Conservation (phyloP, 2,329 filamentous ascomycete species). For the Coniochaeta sp. region DNA sequence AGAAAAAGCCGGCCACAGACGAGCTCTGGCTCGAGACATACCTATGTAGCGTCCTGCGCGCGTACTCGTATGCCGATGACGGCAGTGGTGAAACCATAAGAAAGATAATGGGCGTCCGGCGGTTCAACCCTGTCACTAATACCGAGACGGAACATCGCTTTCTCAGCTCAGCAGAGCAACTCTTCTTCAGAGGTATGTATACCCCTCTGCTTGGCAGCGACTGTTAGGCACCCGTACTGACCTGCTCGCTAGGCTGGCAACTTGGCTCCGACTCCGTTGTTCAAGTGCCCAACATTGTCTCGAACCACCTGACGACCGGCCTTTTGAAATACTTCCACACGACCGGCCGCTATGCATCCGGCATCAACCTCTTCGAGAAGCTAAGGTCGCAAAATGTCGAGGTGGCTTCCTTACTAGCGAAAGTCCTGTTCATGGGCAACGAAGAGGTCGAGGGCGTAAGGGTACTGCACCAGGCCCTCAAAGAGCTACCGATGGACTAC, state of each 20-base stretch:
- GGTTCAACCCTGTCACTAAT: conserved; percentile 96
- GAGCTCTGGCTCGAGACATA: conserved; percentile 97
- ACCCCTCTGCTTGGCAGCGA: too few species aligned
- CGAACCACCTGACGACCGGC: conserved; percentile 91
- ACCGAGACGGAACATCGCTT: conserved; percentile 98
- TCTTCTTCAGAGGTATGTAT: conserved; percentile 79
- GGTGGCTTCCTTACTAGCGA: conserved; percentile 85
- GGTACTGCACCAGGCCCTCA: conserved; percentile 78
- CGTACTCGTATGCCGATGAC: conserved; percentile 95
- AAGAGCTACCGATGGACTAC: conserved; percentile 95
- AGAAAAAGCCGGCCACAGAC: conserved; percentile 88
- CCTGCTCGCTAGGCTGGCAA: conserved; percentile 84
- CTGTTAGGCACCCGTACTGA: neutral
- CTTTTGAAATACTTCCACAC: conserved; percentile 92
- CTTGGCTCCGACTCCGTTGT: conserved; percentile 94
- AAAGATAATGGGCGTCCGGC: conserved; percentile 92
- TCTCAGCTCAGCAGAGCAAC: conserved; percentile 82
- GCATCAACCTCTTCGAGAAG: conserved; percentile 97
- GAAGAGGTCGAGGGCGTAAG: conserved; percentile 96
- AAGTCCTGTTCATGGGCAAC: conserved; percentile 87
- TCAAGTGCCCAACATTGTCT: conserved; percentile 93
- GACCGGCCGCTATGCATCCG: conserved; percentile 87
- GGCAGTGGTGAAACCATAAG: conserved; percentile 90
- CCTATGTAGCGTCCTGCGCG: conserved; percentile 85
- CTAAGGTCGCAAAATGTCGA: conserved; percentile 84